Evolutionary conservation across 345 rosid genomes (phyloP), one percentile per base, ranked within the genome.

Genomic region (Syzygium jambos): DNA sequence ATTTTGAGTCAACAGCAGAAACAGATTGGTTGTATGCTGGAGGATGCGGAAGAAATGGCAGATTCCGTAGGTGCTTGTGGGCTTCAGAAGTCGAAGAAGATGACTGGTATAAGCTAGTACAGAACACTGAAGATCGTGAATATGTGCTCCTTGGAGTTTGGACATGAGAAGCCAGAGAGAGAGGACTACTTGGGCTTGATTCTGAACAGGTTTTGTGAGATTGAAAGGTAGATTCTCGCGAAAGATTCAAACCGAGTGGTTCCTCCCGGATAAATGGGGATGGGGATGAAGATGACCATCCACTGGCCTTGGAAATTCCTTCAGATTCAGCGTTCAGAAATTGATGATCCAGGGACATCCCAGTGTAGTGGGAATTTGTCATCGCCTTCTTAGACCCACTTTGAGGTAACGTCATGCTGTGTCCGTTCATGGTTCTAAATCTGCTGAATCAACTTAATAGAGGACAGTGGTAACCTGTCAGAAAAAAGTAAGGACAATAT

Each of bases 31-130:
- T 91, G 84, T 86, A 85, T 85, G 93, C n/a, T 6, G 95, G 88
- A 55, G 97, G 96, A 87, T 92, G 93, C 12, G 98, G 98, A 88
- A 96, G 97, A 90, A 96, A 95, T 30, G 98, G 99, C 85, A 95
- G 92, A 91, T 94, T 95, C 85, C 95, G 93, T 25, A 93, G 91
- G 86, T 92, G 96, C 77, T 87, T 87, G 77, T 89, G 93, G 85
- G 94, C 87, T 92, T 94, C 96, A 43, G 96, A 91, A 88, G 90
- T 90, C 30, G 95, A 94, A n/a, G 99, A 95, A 19, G 99, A 95
- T 84, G 99, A 96, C 56, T 87, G 87, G 90, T 94, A 94, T 86
- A 96, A 93, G 90, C 90, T 93, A 51, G 99, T 95, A 85, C 99
- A 96, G 92, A 95, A 96, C 30, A 91, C 90, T n/a, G 99, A 95